phyloP scores from a whole-genome alignment of 495 filamentous ascomycete genomes.

The Penicillium lividum region DNA sequence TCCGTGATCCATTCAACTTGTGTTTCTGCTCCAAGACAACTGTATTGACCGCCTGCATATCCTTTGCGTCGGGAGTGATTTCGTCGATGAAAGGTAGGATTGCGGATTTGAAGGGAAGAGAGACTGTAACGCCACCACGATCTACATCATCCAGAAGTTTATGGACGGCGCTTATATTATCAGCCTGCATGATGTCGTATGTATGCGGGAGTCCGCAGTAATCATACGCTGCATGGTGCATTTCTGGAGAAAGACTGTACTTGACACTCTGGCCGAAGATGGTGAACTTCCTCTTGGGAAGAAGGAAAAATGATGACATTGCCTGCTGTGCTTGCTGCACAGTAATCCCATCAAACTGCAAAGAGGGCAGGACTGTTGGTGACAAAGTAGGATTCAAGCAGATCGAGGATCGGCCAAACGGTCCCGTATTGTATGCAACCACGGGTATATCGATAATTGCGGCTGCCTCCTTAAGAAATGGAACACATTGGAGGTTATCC shows the following conservation, averaged over 20 bases:
- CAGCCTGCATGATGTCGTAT: slow-evolving; percentile 55
- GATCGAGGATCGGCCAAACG: slow-evolving; percentile 55
- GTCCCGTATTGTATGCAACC: slow-evolving; percentile 39
- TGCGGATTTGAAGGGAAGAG: slow-evolving; percentile 63
- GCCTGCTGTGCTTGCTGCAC: slow-evolving; percentile 29
- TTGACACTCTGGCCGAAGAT: slow-evolving; percentile 29
- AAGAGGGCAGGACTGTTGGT: slow-evolving; percentile 44
- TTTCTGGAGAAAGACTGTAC: slow-evolving; percentile 29
- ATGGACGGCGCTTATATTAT: slow-evolving; percentile 56
- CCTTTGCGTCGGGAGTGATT: slow-evolving; percentile 57
- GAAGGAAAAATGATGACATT: slow-evolving; percentile 46
- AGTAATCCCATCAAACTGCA: slow-evolving; percentile 11
- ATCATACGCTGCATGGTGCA: slow-evolving; percentile 68
- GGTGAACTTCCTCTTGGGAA: slow-evolving; percentile 35
- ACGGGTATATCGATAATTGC: slow-evolving; percentile 17
- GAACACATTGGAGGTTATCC: slow-evolving; percentile 17
- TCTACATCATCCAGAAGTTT: slow-evolving; percentile 51
- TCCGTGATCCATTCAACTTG: slow-evolving; percentile 29
- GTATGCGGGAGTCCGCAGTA: slow-evolving; percentile 66
- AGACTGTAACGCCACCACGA: slow-evolving; percentile 66
- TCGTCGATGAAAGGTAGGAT: slow-evolving; percentile 61
- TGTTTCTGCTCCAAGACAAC: slow-evolving; percentile 50
- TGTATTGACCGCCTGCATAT: slow-evolving; percentile 69
- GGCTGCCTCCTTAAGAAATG: slow-evolving; percentile 6
- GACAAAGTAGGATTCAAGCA: slow-evolving; percentile 62